Percentiles rank a stretch among this genome's conserved stretches.
Evolutionary conservation across 768 basidiomycete genomes (phyloP).

Genomic region (Thelephora aurantiotincta): DNA sequence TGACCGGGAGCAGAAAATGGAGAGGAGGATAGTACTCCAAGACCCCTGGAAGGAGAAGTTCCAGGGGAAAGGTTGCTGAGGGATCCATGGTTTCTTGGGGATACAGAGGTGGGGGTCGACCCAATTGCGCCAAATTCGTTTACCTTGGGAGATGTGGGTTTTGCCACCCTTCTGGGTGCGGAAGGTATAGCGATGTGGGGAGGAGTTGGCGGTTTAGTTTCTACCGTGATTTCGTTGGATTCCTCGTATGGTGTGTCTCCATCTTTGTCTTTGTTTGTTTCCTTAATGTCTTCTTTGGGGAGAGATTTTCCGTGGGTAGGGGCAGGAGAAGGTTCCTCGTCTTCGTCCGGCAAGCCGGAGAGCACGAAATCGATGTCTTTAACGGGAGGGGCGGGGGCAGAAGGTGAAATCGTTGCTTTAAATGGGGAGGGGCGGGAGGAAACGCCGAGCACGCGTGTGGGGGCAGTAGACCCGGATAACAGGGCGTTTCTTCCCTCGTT

Average conservation of each 20-base stretch:
- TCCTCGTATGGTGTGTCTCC: background rate
- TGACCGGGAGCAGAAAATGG: slow-evolving; percentile 69
- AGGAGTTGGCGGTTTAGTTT: slow-evolving; percentile 24
- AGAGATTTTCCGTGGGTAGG: slow-evolving; percentile 23
- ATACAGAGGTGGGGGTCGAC: slow-evolving; percentile 46
- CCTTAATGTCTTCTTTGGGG: slow-evolving; percentile 7
- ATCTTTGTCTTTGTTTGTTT: slow-evolving; percentile 1
- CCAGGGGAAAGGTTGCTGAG: slow-evolving; percentile 39
- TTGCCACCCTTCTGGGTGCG: slow-evolving; percentile 33
- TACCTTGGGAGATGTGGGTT: slow-evolving; percentile 20
- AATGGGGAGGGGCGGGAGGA: slow-evolving; percentile 45
- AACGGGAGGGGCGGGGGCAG: slow-evolving; percentile 66
- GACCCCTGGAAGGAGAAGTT: slow-evolving; percentile 35
- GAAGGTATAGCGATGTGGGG: slow-evolving; percentile 37
- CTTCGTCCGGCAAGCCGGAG: slow-evolving; percentile 52
- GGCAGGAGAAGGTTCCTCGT: slow-evolving; percentile 28
- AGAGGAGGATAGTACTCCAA: slow-evolving; percentile 37
- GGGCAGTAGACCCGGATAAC: slow-evolving; percentile 53
- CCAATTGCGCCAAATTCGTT: slow-evolving; percentile 75
- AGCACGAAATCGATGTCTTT: slow-evolving; percentile 64
- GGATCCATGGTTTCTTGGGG: slow-evolving; percentile 21
- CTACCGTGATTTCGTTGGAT: background rate
- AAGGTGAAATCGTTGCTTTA: slow-evolving; percentile 60
- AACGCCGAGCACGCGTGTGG: slow-evolving; percentile 34
- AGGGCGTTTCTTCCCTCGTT: slow-evolving; percentile 17